These are phyloP conservation scores for Boletus patriciae DNA, from an alignment of 768 basidiomycete genomes.

Conservation along the genomic window DNA sequence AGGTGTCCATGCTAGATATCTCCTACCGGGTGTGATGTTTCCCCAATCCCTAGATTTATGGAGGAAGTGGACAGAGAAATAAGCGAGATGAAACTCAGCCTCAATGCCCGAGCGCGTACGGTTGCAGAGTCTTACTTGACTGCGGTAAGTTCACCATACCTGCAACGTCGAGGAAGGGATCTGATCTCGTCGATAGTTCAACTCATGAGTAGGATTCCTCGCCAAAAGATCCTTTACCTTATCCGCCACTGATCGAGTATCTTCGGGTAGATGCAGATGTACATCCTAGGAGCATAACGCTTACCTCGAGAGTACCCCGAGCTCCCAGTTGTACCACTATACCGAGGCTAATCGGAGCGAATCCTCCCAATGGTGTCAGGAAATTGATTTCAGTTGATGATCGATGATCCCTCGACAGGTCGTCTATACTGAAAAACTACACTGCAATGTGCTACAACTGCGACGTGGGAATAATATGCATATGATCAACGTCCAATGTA, in stretches of 20 bases:
- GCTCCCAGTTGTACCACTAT: conserved; percentile 20
- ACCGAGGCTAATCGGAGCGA: conserved; percentile 1
- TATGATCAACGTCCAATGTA: conserved; percentile 21
- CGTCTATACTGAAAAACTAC: conserved; percentile 15
- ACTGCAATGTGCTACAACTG: conserved; percentile 22
- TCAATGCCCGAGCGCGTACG: conserved; percentile 94
- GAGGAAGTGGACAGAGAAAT: conserved; percentile 99
- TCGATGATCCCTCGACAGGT: conserved; percentile 5
- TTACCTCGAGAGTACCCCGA: conserved; percentile 2
- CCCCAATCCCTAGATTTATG: conserved; percentile 70
- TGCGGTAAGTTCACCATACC: conserved; percentile 56
- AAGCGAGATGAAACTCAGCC: conserved; percentile 96
- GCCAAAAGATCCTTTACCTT: conserved; percentile 11
- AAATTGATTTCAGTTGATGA: conserved; percentile 6
- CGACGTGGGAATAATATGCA: conserved; percentile 18
- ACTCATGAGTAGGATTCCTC: conserved; percentile 18
- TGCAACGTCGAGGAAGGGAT: background rate
- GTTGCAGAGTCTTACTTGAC: conserved; percentile 96
- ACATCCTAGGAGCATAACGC: conserved; percentile 12
- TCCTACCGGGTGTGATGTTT: background rate
- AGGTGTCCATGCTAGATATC: conserved; percentile 30
- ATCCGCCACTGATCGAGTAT: conserved; percentile 9
- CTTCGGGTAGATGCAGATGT: conserved; percentile 22
- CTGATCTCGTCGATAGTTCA: conserved; percentile 24
- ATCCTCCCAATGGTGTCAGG: background rate